These are phyloP conservation scores for Cystobasidiaceae sp. DNA, from an alignment of 1,284 basidiomycete genomes.

Conservation along the genomic window DNA sequence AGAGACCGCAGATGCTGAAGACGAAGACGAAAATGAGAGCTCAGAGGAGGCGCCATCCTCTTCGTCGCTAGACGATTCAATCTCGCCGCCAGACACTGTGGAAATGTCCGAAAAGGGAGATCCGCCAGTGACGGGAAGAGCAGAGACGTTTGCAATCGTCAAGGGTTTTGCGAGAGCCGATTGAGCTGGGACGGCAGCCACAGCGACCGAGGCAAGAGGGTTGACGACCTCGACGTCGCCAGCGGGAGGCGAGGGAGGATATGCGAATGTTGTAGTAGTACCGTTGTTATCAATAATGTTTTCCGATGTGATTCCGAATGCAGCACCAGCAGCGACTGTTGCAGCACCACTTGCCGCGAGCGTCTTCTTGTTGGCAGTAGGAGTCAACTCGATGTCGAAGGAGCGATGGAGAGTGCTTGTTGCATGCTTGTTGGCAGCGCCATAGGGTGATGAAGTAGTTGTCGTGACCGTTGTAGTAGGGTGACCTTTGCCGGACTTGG, in stretches of 20 bases:
- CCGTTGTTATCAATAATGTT: neutral
- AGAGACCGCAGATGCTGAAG: neutral
- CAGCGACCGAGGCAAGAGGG: neutral
- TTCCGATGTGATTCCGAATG: neutral
- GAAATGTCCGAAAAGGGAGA: slow-evolving; percentile 21
- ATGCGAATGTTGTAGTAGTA: too few relatives aligned
- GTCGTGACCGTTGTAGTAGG: slow-evolving; percentile 8
- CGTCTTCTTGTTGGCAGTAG: neutral
- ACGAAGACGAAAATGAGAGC: slow-evolving; percentile 19
- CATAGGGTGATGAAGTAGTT: slow-evolving; percentile 1
- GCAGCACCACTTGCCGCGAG: neutral
- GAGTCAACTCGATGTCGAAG: neutral
- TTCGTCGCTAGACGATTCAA: too few relatives aligned
- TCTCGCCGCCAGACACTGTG: slow-evolving; percentile 8
- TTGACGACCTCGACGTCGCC: neutral
- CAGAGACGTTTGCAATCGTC: slow-evolving; percentile 28
- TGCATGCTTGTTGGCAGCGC: neutral
- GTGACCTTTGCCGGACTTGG: slow-evolving; percentile 28
- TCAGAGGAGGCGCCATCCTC: slow-evolving; percentile 7
- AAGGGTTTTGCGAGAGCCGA: slow-evolving; percentile 20
- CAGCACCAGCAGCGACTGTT: neutral
- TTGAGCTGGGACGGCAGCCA: too few relatives aligned
- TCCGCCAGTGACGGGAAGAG: slow-evolving; percentile 8
- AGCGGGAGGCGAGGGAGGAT: slow-evolving; percentile 28
- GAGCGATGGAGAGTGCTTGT: neutral